Base-by-base conservation (phyloP, 129 eudicot genomes). In the Calendula officinalis region DNA sequence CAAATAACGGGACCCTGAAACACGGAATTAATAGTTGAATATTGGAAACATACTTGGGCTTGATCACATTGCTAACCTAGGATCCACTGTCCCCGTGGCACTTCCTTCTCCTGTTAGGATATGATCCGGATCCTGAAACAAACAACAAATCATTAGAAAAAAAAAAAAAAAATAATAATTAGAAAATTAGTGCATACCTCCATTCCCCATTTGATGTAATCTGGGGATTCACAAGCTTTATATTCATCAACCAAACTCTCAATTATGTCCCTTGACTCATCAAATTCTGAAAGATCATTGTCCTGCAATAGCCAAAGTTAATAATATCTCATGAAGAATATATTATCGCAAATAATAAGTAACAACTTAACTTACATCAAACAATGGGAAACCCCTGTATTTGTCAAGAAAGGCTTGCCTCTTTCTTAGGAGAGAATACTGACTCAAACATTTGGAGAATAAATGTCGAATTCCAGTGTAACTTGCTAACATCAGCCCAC, bases 131-230 rank as follows among this genome's bases (percentile, higher is more conserved):
- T 92, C 96, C 96, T 88, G 78, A 64, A 22, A 22, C 30, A 22
- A 22, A 22, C 30, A 22, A 22, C 1, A 22, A 22, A 22, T 22
- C 30, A 22, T 22, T 22, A 22, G 2, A 22, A 22, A 22, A 22
- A 22, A 0, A 22, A 22, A 22, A 22, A 22, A 22, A 0, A 22
- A 22, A 22, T 0, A 22, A 22, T 22, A 22, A 22, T 1, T 22
- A 22, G 30, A 22, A 1, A 22, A 0, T 22, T 22, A 22, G 30
- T 22, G 30, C 30, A 53, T 78, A 92, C 98, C 99, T 92, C 99
- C 91, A 88, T 79, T 63, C 99, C 99, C 96, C 96, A 92, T 84
- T 92, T 88, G 72, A 88, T 87, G 81, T 91, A 92, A 79, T 88
- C 96, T 39, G 96, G 91, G 56, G 98, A 92, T 69, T 92, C 96